Evolutionary conservation across 1,139 yeast genomes (phyloP), one percentile per base, ranked within the genome.

Genomic region (Meyerozyma carpophila): DNA sequence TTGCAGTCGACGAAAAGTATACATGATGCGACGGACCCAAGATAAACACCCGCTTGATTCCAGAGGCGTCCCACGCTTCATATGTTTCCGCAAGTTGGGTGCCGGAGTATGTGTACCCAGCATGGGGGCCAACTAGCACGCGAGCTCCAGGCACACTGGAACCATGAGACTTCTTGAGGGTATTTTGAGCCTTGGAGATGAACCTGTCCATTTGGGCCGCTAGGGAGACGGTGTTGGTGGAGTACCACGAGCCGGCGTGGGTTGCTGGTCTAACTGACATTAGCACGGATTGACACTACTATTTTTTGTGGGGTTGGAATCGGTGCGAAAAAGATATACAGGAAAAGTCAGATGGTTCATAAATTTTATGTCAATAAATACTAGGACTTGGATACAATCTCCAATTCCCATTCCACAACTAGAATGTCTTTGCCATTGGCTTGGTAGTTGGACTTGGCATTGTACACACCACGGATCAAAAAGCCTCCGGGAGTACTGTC

Each of bases 21-120:
- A 85, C 82, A 59, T 88, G 96, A 58, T 93, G 99, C 0, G 96
- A 85, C 0, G 99, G 98, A 0, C 98, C 98, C 55, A 93, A 62
- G 2, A 93, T 70, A 52, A 93, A 87, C 2, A 93, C 77, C 20
- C 94, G 68, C 52, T 81, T 75, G 47, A 75, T 75, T 11, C 67
- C 66, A 3, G 73, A 51, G 2, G 79, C 61, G 56, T 88, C 95
- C 77, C 95, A 77, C 0, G 80, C 79, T 5, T 75, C 75, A 57
- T 86, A 93, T 0, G 95, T 77, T 57, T 86, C 83, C 0, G 93
- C 95, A 53, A 93, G 71, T 0, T 90, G 78, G 10, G 69, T 64
- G 0, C 97, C 96, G 34, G 95, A 84, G 59, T 84, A 93, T 4
- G 84, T 59, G 59, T 84, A 90, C 0, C 98, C 99, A 6, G 99